A percentile compares a stretch with the other conserved stretches of the same genome.
phyloP scores from a whole-genome alignment of 306 rosid genomes.

The Cucumis hystrix region DNA sequence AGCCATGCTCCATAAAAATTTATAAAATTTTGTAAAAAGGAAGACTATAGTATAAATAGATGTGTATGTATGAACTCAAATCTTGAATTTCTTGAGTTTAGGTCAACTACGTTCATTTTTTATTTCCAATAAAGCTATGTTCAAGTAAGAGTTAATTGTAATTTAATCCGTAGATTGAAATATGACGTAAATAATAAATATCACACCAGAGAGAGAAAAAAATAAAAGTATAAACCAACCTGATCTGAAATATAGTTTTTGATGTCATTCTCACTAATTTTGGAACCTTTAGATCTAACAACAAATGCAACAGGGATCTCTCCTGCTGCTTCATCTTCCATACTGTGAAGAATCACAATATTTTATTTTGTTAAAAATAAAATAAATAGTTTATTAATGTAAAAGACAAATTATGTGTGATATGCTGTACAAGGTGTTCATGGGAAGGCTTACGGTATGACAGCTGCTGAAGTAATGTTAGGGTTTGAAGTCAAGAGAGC shows the following conservation, averaged over 20 bases:
- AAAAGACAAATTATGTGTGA: background rate
- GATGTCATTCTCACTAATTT: conserved; percentile 8
- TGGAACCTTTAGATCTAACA: conserved; percentile 6
- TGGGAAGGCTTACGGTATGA: conserved; percentile 46
- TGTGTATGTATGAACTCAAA: too few relatives aligned
- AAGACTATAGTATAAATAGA: too few relatives aligned
- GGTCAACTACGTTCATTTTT: too few relatives aligned
- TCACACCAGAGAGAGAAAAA: background rate
- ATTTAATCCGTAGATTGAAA: too few relatives aligned
- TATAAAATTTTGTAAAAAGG: too few relatives aligned
- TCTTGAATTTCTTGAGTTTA: too few relatives aligned
- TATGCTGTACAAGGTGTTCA: background rate
- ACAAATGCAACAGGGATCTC: conserved; percentile 13
- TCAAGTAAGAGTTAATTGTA: too few relatives aligned
- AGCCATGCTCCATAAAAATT: too few relatives aligned
- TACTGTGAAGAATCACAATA: background rate
- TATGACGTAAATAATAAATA: background rate
- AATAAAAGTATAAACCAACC: background rate
- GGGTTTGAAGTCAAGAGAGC: conserved; percentile 65
- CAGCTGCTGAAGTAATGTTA: conserved; percentile 49
- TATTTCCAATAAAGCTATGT: too few relatives aligned
- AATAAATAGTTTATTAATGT: too few relatives aligned
- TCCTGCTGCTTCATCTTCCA: conserved; percentile 10
- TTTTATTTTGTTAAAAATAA: background rate
- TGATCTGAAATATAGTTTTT: conserved; percentile 1